Percentiles rank a stretch among this genome's conserved stretches.
phyloP scores from a whole-genome alignment of 768 basidiomycete species.

The Scleroderma citrinum region DNA sequence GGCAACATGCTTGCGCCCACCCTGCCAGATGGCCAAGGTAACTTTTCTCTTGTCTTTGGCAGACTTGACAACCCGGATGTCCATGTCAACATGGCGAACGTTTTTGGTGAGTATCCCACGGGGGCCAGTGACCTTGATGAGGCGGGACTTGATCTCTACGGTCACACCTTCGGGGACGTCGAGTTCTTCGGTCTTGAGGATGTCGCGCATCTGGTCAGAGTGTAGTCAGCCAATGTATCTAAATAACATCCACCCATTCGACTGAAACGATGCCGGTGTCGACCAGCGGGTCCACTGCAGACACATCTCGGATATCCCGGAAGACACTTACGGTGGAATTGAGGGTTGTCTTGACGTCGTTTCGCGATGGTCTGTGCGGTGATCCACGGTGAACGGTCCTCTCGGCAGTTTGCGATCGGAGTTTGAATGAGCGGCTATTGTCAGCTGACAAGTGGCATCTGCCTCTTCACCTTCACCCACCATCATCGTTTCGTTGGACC shows the following conservation, averaged over 20 bases:
- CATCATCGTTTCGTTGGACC: slow-evolving; percentile 37
- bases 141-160: slow-evolving; percentile 82
- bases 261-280: not conserved
- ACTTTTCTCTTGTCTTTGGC: slow-evolving; percentile 69
- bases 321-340: slow-evolving; percentile 23
- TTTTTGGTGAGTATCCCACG: slow-evolving; percentile 90
- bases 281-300: not conserved
- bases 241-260: slow-evolving; percentile 35
- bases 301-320: not conserved
- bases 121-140: slow-evolving; percentile 89
- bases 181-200: slow-evolving; percentile 91
- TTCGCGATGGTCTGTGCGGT: slow-evolving; percentile 7
- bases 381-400: slow-evolving; percentile 3
- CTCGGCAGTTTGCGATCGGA: slow-evolving; percentile 30
- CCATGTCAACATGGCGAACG: slow-evolving; percentile 91
- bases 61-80: slow-evolving; percentile 72
- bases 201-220: slow-evolving; percentile 74
- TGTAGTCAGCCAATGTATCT: slow-evolving; percentile 29
- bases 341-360: slow-evolving; percentile 21
- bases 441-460: slow-evolving; percentile 15
- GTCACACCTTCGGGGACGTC: slow-evolving; percentile 81
- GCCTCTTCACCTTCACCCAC: slow-evolving; percentile 42
- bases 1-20: slow-evolving; percentile 95
- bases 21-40: slow-evolving; percentile 95
- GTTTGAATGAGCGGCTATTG: slow-evolving; percentile 29